Evolutionary conservation across 2,329 filamentous ascomycete genomes (phyloP).

Genomic region (Fusarium duplospermum): DNA sequence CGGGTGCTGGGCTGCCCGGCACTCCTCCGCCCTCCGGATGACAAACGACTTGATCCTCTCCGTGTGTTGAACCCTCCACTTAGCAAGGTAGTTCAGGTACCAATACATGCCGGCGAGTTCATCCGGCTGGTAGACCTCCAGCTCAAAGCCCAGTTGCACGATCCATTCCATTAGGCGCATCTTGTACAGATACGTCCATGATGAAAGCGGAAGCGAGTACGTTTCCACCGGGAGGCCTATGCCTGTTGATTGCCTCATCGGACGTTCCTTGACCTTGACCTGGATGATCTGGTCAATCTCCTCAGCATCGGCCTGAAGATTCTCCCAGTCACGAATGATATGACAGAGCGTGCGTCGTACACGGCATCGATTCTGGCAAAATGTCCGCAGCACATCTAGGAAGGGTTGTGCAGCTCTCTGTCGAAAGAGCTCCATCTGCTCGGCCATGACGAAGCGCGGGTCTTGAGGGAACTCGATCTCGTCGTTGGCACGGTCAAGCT

Average conservation of each 20-base stretch:
- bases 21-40: conserved; percentile 52
- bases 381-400: conserved; percentile 83
- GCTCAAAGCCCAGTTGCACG: conserved; percentile 92
- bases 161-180: conserved; percentile 88
- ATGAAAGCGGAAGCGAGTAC: conserved; percentile 80
- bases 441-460: conserved; percentile 77
- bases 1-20: conserved; percentile 18
- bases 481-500: conserved; percentile 81
- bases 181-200: conserved; percentile 92
- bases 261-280: conserved; percentile 68
- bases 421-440: conserved; percentile 77
- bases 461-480: conserved; percentile 80
- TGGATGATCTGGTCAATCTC: conserved; percentile 78
- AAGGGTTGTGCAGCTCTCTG: conserved; percentile 75
- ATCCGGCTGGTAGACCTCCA: conserved; percentile 87
- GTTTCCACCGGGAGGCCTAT: conserved; percentile 60
- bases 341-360: conserved; percentile 92
- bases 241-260: conserved; percentile 61
- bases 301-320: conserved; percentile 83
- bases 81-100: conserved; percentile 81
- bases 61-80: conserved; percentile 74
- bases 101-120: conserved; percentile 92
- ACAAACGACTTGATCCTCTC: conserved; percentile 79
- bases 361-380: conserved; percentile 91
- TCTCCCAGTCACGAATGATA: conserved; percentile 84